phyloP scores from a whole-genome alignment of 1,284 basidiomycete genomes.

The Ustilago curta region DNA sequence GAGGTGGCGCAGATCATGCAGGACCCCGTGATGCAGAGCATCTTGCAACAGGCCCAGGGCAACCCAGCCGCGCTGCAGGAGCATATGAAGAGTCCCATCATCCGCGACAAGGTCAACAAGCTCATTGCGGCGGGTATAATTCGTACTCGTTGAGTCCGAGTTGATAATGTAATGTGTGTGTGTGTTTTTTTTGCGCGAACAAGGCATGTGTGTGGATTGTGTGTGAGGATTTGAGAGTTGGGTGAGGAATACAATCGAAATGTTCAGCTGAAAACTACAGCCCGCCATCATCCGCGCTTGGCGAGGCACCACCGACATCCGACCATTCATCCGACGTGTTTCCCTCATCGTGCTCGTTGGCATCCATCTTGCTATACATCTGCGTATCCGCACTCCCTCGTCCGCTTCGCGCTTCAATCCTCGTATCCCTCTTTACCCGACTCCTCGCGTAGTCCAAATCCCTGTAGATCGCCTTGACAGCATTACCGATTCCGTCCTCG shows the following conservation, averaged over 20 bases:
- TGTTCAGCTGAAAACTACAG: conserved; percentile 15
- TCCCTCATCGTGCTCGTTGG: conserved; percentile 9
- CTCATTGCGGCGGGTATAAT: conserved; percentile 94
- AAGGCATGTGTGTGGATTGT: background rate
- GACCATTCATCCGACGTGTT: conserved; percentile 56
- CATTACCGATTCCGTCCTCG: conserved; percentile 71
- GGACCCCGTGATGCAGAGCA: conserved; percentile 74
- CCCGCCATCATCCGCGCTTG: conserved; percentile 3
- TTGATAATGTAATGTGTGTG: too few species aligned
- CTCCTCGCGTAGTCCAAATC: conserved; percentile 64
- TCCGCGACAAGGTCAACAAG: conserved; percentile 88
- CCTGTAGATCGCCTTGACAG: conserved; percentile 63
- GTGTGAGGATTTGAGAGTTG: background rate
- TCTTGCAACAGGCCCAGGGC: conserved; percentile 91
- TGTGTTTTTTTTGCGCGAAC: too few species aligned
- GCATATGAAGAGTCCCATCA: conserved; percentile 89
- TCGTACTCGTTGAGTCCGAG: conserved; percentile 58
- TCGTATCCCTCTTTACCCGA: conserved; percentile 50
- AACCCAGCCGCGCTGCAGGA: conserved; percentile 91
- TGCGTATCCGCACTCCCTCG: background rate
- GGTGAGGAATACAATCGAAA: too few species aligned
- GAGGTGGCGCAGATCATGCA: conserved; percentile 81
- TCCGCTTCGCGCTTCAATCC: background rate
- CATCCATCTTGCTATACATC: background rate
- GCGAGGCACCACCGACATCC: conserved; percentile 37